Evolutionary conservation across 164 flowering plant species (phyloP).

Genomic region (Aristolochia contorta): DNA sequence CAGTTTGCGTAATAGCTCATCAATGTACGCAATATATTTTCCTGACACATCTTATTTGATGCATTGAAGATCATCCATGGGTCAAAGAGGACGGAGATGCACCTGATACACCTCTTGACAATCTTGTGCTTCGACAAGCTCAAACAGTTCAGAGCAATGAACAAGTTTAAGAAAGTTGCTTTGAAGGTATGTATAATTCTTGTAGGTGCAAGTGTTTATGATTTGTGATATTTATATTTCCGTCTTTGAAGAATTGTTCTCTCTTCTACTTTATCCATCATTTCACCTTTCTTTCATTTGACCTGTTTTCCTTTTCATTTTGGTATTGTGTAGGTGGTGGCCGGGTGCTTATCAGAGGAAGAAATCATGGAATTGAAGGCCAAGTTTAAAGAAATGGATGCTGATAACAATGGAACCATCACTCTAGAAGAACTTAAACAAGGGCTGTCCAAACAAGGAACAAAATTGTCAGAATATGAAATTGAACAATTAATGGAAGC

Average conservation of each 20-base stretch:
- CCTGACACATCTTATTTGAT: too few relatives aligned
- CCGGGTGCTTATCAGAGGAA: conserved; percentile 92
- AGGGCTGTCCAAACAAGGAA: conserved; percentile 84
- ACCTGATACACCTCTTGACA: conserved; percentile 92
- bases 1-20: background rate
- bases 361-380: conserved; percentile 87
- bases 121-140: conserved; percentile 76
- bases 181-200: conserved; percentile 53
- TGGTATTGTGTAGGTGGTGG: conserved; percentile 52
- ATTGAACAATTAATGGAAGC: conserved; percentile 92
- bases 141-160: conserved; percentile 96
- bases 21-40: too few relatives aligned
- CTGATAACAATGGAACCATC: conserved; percentile 85
- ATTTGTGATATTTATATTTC: background rate
- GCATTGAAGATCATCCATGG: conserved; percentile 71
- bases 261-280: too few relatives aligned
- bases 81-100: conserved; percentile 98
- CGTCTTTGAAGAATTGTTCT: too few relatives aligned
- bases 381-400: conserved; percentile 87
- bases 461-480: conserved; percentile 73
- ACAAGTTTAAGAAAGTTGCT: conserved; percentile 93
- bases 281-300: too few relatives aligned
- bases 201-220: too few relatives aligned
- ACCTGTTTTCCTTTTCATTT: background rate
- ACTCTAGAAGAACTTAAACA: conserved; percentile 85